These are phyloP conservation scores for Imleria badia DNA, from an alignment of 768 basidiomycete species.

Conservation along the genomic window DNA sequence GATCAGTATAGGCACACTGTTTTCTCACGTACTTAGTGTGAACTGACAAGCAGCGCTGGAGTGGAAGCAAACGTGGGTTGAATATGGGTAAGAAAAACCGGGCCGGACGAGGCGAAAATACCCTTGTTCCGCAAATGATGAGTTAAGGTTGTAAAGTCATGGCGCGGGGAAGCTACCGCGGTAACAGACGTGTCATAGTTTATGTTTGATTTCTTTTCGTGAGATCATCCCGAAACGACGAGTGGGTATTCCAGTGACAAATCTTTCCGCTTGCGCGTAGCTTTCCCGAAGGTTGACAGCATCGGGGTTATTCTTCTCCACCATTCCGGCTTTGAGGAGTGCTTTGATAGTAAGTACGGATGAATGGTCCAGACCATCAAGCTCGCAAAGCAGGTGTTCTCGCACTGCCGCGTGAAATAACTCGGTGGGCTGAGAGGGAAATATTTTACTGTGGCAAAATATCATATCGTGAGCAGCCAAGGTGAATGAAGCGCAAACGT, in stretches of 20 bases:
- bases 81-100: too few species aligned
- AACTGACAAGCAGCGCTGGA: background rate
- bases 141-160: background rate
- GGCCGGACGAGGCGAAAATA: background rate
- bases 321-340: constrained; percentile 53
- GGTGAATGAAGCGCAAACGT: constrained; percentile 10
- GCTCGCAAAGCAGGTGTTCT: constrained; percentile 47
- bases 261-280: constrained; percentile 66
- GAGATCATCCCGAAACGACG: constrained; percentile 57
- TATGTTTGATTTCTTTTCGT: constrained; percentile 64
- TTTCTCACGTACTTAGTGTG: background rate
- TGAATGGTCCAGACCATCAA: constrained; percentile 55
- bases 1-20: background rate
- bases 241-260: constrained; percentile 58
- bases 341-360: constrained; percentile 54
- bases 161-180: background rate
- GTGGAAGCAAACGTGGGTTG: background rate
- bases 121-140: background rate
- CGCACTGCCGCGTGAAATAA: constrained; percentile 56
- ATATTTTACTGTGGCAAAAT: constrained; percentile 49
- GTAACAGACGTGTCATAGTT: constrained; percentile 38
- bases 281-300: constrained; percentile 67
- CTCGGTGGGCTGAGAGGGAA: constrained; percentile 49
- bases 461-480: background rate
- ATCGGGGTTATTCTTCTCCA: constrained; percentile 64